Base-by-base conservation (phyloP, 208 protist genomes). In the Trypanosomatidae sp. region DNA sequence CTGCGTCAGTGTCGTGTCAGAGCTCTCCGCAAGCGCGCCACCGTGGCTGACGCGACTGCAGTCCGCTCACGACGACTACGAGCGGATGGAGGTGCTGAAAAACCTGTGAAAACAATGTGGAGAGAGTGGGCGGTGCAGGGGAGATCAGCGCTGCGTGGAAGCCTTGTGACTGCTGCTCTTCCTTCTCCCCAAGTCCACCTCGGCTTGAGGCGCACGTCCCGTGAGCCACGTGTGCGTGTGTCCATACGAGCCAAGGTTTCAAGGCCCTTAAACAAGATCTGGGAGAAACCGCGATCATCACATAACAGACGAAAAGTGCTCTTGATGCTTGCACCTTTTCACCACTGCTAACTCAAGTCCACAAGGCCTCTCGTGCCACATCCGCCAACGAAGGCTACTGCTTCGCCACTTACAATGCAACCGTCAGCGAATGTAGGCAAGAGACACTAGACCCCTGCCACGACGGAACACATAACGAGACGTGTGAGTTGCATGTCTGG, bases 51-150 rank as follows among this genome's bases (percentile, higher is more conserved):
- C 71, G 33, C 64, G 67, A 1, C 64, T 89, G 66, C 71, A 74
- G 25, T 67, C 64, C 1, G 81, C 82, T 15, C 72, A 71, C 28
- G 84, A 92, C 52, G 87, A 92, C 64, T 88, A 83, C 66, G 87
- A 92, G 47, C 71, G 86, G 43, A 69, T 80, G 33, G 76, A 73
- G 39, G 67, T 89, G 17, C 74, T 92, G 19, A 87, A 84, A 60
- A 58, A 47, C 17, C 4, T 81, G 9, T 76, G 55, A 69, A 25
- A 62, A 28, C 41, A 1, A 36, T 30, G 30, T 13, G 44, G 44
- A 10, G 59, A 36, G 59, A 22, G 15, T 22, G 59, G 33, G 15
- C 6, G 44, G 66, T 13, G 50, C 33, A 28, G 46, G 22, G 44
- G 28, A 1, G 28, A 41, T 3, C n/a, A 68, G n/a, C 64, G 64